phyloP scores from a whole-genome alignment of 257 asterid genomes.

The Scutellaria baicalensis region DNA sequence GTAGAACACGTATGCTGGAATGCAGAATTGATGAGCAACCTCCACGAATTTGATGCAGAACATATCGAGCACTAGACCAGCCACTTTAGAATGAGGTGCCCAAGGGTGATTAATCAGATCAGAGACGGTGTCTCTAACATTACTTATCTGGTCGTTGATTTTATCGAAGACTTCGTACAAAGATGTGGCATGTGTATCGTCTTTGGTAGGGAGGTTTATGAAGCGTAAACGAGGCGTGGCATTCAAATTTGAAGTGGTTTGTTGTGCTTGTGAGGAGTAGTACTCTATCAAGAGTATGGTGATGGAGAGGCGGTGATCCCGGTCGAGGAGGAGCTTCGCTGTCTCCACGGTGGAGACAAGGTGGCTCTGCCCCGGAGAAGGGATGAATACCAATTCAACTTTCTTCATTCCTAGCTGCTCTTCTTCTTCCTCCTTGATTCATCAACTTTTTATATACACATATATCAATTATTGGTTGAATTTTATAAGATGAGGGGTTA shows the following conservation, averaged over 20 bases:
- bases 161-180: background rate
- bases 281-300: no score
- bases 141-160: conserved; percentile 18
- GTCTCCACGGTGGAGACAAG: conserved; percentile 38
- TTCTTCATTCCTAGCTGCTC: conserved; percentile 21
- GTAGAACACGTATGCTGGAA: conserved; percentile 42
- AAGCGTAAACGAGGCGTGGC: conserved; percentile 12
- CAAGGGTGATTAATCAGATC: background rate
- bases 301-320: conserved; percentile 36
- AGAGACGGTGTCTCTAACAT: conserved; percentile 22
- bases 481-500: no score
- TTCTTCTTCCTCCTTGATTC: no score
- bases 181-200: background rate
- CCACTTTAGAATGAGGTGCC: background rate
- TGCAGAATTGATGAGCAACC: conserved; percentile 34
- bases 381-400: conserved; percentile 43
- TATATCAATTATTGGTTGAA: no score
- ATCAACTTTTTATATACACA: no score
- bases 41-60: conserved; percentile 48
- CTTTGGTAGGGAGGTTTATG: conserved; percentile 15
- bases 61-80: conserved; percentile 42
- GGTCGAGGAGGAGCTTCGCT: conserved; percentile 46
- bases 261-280: no score
- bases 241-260: background rate
- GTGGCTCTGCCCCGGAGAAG: conserved; percentile 55